Evolutionary conservation across 768 basidiomycete species (phyloP), one percentile per base, ranked within the genome.

Genomic region (Amanita inopinata): DNA sequence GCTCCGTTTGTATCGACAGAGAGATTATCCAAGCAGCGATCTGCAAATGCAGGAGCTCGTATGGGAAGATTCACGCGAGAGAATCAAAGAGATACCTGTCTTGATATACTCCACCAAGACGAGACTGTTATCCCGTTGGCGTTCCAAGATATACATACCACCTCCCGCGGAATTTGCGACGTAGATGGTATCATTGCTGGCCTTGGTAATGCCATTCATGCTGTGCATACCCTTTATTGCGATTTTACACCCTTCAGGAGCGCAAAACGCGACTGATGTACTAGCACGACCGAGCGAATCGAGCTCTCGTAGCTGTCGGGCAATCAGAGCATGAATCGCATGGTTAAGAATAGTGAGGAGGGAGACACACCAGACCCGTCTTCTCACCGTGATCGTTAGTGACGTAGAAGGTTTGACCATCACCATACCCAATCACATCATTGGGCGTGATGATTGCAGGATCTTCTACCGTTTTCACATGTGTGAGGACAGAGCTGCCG

Each of bases 331-430:
- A 11, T 22, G 8, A 11, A 30, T n/a, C 7, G 32, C 20, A 11
- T 22, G 8, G n/a, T 24, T n/a, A 6, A 15, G 19, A 10, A 19
- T 9, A 41, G 40, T 48, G 44, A 24, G 43, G 28, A 24, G 33
- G 32, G 12, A 33, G 22, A 58, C 77, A 37, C 53, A 83, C 81
- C 39, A 64, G 48, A 38, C 77, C 71, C 14, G 66, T 58, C 61
- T 81, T 83, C 30, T 53, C 53, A 14, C 64, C 63, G 47, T 77
- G 67, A 46, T 84, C 80, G 51, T 87, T 88, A 22, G 83, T 81
- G 53, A 85, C 74, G 55, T 74, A 76, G 45, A 86, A 76, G 28
- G 71, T 73, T 46, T 70, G 63, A 19, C 80, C 80, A 48, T 84
- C 78, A 2, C 73, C 54, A 22, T 66, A 69, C 20, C 83, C 83